Percentiles rank a stretch among this genome's conserved stretches.
phyloP scores from a whole-genome alignment of 2,329 filamentous ascomycete species.

The Beauveria asiatica region DNA sequence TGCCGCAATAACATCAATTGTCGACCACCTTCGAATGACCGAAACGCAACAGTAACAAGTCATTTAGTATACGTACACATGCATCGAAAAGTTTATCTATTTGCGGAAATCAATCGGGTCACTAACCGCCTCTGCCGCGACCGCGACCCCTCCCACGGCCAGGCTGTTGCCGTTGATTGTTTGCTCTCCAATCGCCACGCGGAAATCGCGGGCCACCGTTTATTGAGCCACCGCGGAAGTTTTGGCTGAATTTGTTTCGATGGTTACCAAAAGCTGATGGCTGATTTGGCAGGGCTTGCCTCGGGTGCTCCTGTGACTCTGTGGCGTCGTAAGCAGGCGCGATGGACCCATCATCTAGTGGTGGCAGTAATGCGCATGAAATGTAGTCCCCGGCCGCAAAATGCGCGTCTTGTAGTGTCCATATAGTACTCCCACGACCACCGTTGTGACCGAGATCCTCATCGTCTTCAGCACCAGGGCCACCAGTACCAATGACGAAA shows the following conservation, averaged over 20 bases:
- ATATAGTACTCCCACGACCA: constrained; percentile 57
- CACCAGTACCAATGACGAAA: constrained; percentile 62
- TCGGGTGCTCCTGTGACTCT: background rate
- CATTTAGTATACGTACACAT: background rate
- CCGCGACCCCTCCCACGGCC: background rate
- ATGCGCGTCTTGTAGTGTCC: constrained; percentile 65
- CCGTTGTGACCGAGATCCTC: constrained; percentile 24
- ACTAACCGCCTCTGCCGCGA: constrained; percentile 3
- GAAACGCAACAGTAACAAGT: background rate
- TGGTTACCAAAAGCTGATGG: background rate
- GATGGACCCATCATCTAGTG: constrained; percentile 64
- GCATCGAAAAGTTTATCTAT: background rate
- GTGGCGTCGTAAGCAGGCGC: constrained; percentile 42
- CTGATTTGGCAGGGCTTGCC: background rate
- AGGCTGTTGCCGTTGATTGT: background rate
- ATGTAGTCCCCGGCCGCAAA: constrained; percentile 90
- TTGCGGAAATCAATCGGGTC: background rate
- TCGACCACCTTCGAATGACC: background rate
- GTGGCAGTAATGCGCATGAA: constrained; percentile 71
- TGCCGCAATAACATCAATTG: constrained; percentile 1
- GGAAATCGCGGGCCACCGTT: background rate
- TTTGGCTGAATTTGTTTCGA: background rate
- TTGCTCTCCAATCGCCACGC: constrained; percentile 1
- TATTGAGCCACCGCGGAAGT: background rate
- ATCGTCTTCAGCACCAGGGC: constrained; percentile 34